Evolutionary conservation across 208 protist genomes (phyloP).

Genomic region (Trypanosoma caninum): DNA sequence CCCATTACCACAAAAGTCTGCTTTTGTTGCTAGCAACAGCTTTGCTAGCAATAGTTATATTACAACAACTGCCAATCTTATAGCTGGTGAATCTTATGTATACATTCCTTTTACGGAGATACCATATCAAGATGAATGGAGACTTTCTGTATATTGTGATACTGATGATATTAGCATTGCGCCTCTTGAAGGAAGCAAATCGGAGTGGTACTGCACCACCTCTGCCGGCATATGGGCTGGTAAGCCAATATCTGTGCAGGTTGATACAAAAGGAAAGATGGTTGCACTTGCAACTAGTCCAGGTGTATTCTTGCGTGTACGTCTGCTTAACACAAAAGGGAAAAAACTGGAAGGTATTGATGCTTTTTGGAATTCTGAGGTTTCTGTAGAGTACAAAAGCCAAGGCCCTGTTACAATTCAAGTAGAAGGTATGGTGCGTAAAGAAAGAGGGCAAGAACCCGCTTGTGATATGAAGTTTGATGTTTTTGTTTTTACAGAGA

Average conservation of each 20-base stretch:
- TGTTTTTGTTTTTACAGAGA: constrained; percentile 75
- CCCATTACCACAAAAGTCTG: constrained; percentile 80
- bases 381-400: constrained; percentile 63
- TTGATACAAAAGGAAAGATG: constrained; percentile 55
- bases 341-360: constrained; percentile 75
- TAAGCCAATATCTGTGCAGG: constrained; percentile 43
- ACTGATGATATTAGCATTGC: constrained; percentile 65
- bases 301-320: constrained; percentile 61
- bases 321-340: constrained; percentile 45
- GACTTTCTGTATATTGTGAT: constrained; percentile 87
- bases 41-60: constrained; percentile 88
- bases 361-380: constrained; percentile 85
- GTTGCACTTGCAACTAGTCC: constrained; percentile 69
- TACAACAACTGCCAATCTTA: constrained; percentile 66
- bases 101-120: constrained; percentile 88
- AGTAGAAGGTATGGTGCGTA: constrained; percentile 78
- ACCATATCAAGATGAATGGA: constrained; percentile 72
- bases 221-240: constrained; percentile 57
- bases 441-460: constrained; percentile 43
- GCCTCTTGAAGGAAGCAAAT: constrained; percentile 36
- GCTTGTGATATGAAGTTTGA: constrained; percentile 70
- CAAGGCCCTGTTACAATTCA: constrained; percentile 49
- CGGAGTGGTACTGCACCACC: constrained; percentile 68
- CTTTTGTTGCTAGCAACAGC: constrained; percentile 84
- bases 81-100: constrained; percentile 63